Evolutionary conservation across 2,329 filamentous ascomycete genomes (phyloP), one percentile per base, ranked within the genome.

Genomic region (Penicillium sp.): DNA sequence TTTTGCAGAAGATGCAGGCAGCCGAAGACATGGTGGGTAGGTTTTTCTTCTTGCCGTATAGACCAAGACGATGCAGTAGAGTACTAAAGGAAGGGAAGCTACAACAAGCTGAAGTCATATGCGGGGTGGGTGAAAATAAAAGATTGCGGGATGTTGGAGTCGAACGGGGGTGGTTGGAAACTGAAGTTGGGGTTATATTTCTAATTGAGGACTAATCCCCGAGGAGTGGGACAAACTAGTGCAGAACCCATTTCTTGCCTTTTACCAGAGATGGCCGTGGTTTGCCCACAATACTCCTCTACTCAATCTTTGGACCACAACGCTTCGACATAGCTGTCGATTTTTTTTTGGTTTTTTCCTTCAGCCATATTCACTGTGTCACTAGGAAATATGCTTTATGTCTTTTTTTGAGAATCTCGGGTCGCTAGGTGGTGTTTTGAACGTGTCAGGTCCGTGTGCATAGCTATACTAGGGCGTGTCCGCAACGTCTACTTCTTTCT

Each of bases 1-100:
- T 97, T 71, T 89, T 95, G 79, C 93, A 98, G 76, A 98, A 98
- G 66, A 97, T 89, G 69, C 93, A 98, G 54, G 85, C 77, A 44
- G 84, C 78, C 31, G 67, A 60, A 18, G 63, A 57, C 61, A 65
- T 69, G 3, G 22, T 47, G 29, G 23, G 9, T 8, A 22, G n/a
- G n/a, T 7, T 6, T 27, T 16, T 9, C 23, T 36, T 16, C 16
- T 9, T 29, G 28, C 14, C 3, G 10, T 34, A 16, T 16, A n/a
- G 7, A 11, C 24, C 18, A 37, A 37, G 4, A 18, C 42, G 28
- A 16, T 16, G 18, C 35, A 20, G 44, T 24, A 39, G 14, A 34
- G 23, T 16, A 44, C 23, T 32, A 27, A 28, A 36, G 27, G 22
- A 32, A 37, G 23, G 35, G 28, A 34, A 47, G 31, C 11, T 34